A percentile compares a stretch with the other conserved stretches of the same genome.
phyloP scores from a whole-genome alignment of 306 rosid species.

The Castanea mollissima region DNA sequence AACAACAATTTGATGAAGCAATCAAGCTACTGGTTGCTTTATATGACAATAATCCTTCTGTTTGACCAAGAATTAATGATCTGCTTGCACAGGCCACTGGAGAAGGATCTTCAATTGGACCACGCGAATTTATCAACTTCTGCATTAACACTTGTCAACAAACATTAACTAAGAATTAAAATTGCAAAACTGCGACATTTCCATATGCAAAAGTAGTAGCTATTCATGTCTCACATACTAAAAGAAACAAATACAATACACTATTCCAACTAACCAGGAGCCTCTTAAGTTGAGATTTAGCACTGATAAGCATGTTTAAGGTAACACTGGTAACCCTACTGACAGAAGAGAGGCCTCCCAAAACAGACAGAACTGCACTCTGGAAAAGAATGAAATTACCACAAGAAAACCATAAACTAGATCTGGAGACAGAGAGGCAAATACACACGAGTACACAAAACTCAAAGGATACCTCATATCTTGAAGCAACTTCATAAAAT shows the following conservation, averaged over 20 bases:
- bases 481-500: slow-evolving; percentile 81
- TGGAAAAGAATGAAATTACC: slow-evolving; percentile 51
- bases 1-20: slow-evolving; percentile 69
- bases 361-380: slow-evolving; percentile 80
- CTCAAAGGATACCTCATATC: slow-evolving; percentile 78
- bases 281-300: slow-evolving; percentile 64
- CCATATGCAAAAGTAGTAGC: slow-evolving; percentile 12
- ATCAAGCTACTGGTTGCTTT: slow-evolving; percentile 77
- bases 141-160: slow-evolving; percentile 63
- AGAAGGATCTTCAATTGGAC: slow-evolving; percentile 97
- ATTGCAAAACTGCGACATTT: neutral
- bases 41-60: slow-evolving; percentile 72
- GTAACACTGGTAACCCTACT: slow-evolving; percentile 65
- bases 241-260: slow-evolving; percentile 31
- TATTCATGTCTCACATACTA: slow-evolving; percentile 9
- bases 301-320: slow-evolving; percentile 67
- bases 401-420: slow-evolving; percentile 29
- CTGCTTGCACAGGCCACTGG: slow-evolving; percentile 67
- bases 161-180: slow-evolving; percentile 32
- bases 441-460: slow-evolving; percentile 21
- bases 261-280: slow-evolving; percentile 72
- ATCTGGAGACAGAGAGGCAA: slow-evolving; percentile 2
- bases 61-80: slow-evolving; percentile 65
- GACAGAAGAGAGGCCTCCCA: slow-evolving; percentile 59
- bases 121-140: slow-evolving; percentile 83